Evolutionary conservation across 2,329 filamentous ascomycete species (phyloP).

Genomic region (Hypoxylon sp.): DNA sequence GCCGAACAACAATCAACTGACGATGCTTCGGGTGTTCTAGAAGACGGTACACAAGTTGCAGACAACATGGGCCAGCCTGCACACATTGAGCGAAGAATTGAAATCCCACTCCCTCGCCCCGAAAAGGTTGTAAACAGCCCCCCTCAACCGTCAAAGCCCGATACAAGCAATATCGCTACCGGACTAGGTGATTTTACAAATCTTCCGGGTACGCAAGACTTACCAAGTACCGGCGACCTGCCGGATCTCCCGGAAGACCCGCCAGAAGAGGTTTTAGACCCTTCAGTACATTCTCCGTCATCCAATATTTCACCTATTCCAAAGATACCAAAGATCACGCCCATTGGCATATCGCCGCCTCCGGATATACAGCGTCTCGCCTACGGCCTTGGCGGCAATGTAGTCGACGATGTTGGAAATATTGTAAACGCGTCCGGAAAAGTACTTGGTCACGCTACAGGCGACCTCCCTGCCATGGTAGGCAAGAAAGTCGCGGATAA

Average conservation of each 20-base stretch:
- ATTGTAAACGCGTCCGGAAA: conserved; percentile 65
- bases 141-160: conserved; percentile 26
- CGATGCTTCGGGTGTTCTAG: not conserved
- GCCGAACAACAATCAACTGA: conserved; percentile 1
- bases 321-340: conserved; percentile 60
- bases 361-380: conserved; percentile 56
- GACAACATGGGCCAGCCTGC: conserved; percentile 54
- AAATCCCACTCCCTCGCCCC: conserved; percentile 52
- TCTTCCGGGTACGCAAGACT: conserved; percentile 45
- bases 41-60: conserved; percentile 33
- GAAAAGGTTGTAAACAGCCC: conserved; percentile 41
- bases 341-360: conserved; percentile 55
- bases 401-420: conserved; percentile 69
- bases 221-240: conserved; percentile 47
- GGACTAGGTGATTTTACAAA: conserved; percentile 47
- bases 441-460: conserved; percentile 67
- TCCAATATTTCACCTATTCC: conserved; percentile 60
- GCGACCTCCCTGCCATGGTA: conserved; percentile 69
- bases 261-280: conserved; percentile 55
- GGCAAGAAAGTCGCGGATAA: conserved; percentile 62
- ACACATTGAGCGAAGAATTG: conserved; percentile 52
- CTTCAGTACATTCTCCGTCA: conserved; percentile 53
- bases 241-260: conserved; percentile 50
- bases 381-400: conserved; percentile 62
- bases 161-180: conserved; percentile 32